These are phyloP conservation scores for Plantago lanceolata DNA, from an alignment of 305 asterid species.

Conservation along the genomic window DNA sequence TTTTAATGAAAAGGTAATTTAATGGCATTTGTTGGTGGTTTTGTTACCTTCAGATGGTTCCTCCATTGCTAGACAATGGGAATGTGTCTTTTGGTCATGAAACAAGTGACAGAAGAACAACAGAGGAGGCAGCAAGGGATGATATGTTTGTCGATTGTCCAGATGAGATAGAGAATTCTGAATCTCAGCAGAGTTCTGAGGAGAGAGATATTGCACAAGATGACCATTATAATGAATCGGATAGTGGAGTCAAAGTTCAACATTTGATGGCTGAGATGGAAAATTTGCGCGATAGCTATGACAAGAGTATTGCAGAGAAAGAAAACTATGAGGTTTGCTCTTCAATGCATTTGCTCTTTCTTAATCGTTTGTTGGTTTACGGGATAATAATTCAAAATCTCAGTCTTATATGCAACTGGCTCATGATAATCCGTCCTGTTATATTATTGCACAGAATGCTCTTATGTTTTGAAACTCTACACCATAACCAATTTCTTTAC, in stretches of 20 bases:
- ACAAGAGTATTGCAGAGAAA: slow-evolving; percentile 52
- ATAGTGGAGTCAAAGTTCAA: slow-evolving; percentile 42
- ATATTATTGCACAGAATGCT: neutral
- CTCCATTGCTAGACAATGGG: slow-evolving; percentile 21
- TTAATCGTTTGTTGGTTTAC: slow-evolving; percentile 15
- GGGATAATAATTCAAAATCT: neutral
- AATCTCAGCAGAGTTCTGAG: slow-evolving; percentile 50
- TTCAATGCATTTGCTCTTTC: slow-evolving; percentile 28
- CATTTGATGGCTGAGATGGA: slow-evolving; percentile 57
- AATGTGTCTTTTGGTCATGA: slow-evolving; percentile 33
- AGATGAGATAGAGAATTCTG: slow-evolving; percentile 79
- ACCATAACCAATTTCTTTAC: neutral
- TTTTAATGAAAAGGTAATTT: slow-evolving; percentile 21
- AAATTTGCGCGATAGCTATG: slow-evolving; percentile 50
- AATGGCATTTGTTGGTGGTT: slow-evolving; percentile 24
- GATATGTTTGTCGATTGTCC: slow-evolving; percentile 97
- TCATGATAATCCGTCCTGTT: neutral
- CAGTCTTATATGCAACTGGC: neutral
- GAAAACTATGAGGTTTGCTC: slow-evolving; percentile 61
- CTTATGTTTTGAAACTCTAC: neutral
- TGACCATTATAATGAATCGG: slow-evolving; percentile 40
- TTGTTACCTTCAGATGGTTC: slow-evolving; percentile 40
- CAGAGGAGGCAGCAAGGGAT: slow-evolving; percentile 70
- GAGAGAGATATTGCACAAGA: slow-evolving; percentile 40
- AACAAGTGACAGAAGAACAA: slow-evolving; percentile 36